Evolutionary conservation across 345 rosid species (phyloP).

Genomic region (Euphorbia lathyris): DNA sequence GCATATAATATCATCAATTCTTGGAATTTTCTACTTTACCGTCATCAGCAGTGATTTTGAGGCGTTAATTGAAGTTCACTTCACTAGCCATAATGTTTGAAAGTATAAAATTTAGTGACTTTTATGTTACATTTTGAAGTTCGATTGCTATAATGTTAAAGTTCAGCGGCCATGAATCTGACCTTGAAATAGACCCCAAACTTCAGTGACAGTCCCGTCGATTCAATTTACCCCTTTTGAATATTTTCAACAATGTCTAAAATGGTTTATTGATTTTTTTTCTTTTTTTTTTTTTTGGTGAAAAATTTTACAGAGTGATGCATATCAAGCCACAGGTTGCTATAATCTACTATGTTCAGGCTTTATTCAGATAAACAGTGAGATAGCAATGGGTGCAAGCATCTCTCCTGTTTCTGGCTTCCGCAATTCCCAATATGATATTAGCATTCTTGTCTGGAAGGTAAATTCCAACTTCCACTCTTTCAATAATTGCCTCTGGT

Average conservation of each 20-base stretch:
- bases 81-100: too few species aligned
- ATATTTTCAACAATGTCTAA: background rate
- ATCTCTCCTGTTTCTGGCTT: conserved; percentile 81
- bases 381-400: conserved; percentile 98
- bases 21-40: too few species aligned
- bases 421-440: conserved; percentile 68
- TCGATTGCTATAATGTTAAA: too few species aligned
- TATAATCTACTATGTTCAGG: conserved; percentile 94
- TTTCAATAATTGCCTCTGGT: background rate
- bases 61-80: too few species aligned
- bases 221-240: too few species aligned
- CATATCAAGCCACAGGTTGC: conserved; percentile 97
- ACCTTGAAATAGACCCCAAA: too few species aligned
- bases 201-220: too few species aligned
- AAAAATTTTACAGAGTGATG: conserved; percentile 59
- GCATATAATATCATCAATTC: too few species aligned
- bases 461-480: conserved; percentile 27
- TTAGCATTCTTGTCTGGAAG: conserved; percentile 96
- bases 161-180: too few species aligned
- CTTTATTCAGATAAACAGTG: conserved; percentile 89
- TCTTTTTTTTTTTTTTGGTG: background rate
- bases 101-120: too few species aligned
- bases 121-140: too few species aligned
- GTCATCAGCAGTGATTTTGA: too few species aligned
- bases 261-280: background rate